Evolutionary conservation across 1,284 basidiomycete genomes (phyloP), one percentile per base, ranked within the genome.

Genomic region (Puccinia novopanici): DNA sequence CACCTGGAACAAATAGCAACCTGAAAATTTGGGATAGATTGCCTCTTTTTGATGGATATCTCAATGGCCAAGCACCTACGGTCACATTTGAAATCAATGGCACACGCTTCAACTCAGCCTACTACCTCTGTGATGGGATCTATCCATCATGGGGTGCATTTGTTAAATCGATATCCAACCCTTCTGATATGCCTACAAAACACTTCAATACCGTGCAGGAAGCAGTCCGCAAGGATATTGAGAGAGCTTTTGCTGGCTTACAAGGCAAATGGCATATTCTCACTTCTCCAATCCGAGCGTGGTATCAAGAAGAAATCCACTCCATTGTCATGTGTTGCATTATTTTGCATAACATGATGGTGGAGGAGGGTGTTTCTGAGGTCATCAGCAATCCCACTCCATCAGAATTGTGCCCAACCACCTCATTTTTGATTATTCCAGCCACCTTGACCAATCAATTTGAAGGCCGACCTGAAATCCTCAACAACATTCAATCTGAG

Each of bases 1-100:
- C 61, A 4, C 74, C 74, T 19, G 74, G 77, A 55, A 57, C 77
- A 17, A 42, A 48, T 9, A 79, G 65, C 45, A 24, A 61, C 34
- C 45, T 71, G 15, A 74, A 71, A 19, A 55, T 79, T 37, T n/a
- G 63, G 8, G 27, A 61, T 45, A 9, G 48, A 24, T 45, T 15
- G 3, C 22, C 22, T 19, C 30, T 74, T 3, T 63, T 71, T 61
- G 55, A 57, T 42, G 68, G 61, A n/a, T n/a, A n/a, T n/a, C n/a
- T n/a, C n/a, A n/a, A n/a, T n/a, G n/a, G n/a, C n/a, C n/a, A n/a
- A n/a, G n/a, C n/a, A n/a, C n/a, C n/a, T n/a, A n/a, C n/a, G n/a
- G n/a, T n/a, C n/a, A n/a, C n/a, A n/a, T n/a, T n/a, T n/a, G n/a
- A n/a, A n/a, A n/a, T n/a, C n/a, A n/a, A n/a, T n/a, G n/a, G n/a